Conservation (phyloP, 306 rosid genomes). For the Luffa aegyptiaca region DNA sequence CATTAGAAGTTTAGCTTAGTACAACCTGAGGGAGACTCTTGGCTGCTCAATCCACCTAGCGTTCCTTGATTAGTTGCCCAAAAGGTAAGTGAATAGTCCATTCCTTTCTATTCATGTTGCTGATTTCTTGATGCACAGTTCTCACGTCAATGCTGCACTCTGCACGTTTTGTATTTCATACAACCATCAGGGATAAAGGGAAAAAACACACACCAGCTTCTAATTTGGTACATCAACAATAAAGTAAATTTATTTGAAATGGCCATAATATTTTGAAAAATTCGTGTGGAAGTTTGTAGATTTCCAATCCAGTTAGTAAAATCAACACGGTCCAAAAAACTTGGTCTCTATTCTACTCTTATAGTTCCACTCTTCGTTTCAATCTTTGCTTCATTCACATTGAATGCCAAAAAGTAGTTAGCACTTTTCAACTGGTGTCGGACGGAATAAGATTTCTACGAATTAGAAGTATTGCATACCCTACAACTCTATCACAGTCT, state of each 20-base stretch:
- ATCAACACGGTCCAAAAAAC: neutral
- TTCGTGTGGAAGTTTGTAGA: neutral
- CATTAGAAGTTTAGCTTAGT: neutral
- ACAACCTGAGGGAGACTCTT: neutral
- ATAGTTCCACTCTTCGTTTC: neutral
- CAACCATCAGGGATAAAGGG: neutral
- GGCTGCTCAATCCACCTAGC: neutral
- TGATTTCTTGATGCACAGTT: neutral
- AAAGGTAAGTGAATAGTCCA: neutral
- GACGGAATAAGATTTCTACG: neutral
- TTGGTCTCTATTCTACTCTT: neutral
- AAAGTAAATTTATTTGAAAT: neutral
- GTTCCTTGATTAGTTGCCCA: neutral
- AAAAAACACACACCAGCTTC: neutral
- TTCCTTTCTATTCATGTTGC: neutral
- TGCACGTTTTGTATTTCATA: neutral
- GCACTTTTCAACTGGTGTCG: neutral
- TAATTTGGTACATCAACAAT: neutral
- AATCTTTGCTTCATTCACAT: neutral
- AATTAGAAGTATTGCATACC: neutral
- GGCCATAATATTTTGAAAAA: no score
- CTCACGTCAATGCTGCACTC: neutral
- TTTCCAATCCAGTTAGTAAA: neutral
- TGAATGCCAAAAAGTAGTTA: neutral
- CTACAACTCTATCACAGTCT: conserved; percentile 26